Conservation (phyloP, 371 early-diverging fungal genomes). For the Lichtheimia corymbifera region DNA sequence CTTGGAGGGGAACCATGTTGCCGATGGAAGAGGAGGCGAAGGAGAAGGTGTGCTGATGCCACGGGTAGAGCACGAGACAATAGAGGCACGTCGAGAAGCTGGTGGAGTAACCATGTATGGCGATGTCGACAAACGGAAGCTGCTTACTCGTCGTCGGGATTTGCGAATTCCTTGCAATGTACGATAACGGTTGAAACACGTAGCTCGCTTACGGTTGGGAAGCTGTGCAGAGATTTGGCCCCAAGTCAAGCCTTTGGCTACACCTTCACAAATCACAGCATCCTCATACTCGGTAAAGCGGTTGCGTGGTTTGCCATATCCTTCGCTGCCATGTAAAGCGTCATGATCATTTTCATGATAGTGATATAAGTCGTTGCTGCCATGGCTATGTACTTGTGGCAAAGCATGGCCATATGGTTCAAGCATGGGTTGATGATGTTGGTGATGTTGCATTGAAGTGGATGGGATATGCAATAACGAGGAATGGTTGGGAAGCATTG, state of each 20-base stretch:
- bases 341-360: too few relatives aligned
- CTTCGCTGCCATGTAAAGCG: not conserved
- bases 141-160: constrained; percentile 26
- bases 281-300: constrained; percentile 47
- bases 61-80: not conserved
- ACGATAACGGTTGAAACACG: constrained; percentile 49
- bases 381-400: too few relatives aligned
- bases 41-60: not conserved
- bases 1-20: too few relatives aligned
- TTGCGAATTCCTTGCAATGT: constrained; percentile 47
- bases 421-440: too few relatives aligned
- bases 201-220: constrained; percentile 50
- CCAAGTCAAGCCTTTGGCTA: constrained; percentile 46
- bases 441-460: too few relatives aligned
- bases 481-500: too few relatives aligned
- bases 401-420: too few relatives aligned
- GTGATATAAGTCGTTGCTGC: too few relatives aligned
- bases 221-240: constrained; percentile 42
- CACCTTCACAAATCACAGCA: constrained; percentile 44
- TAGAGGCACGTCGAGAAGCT: not conserved
- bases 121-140: not conserved
- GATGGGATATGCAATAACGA: too few relatives aligned
- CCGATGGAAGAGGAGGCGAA: not conserved
- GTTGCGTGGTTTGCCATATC: constrained; percentile 40
- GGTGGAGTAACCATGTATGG: not conserved